phyloP scores from a whole-genome alignment of 805 yeast genomes.

The Ogataea paraovalis region DNA sequence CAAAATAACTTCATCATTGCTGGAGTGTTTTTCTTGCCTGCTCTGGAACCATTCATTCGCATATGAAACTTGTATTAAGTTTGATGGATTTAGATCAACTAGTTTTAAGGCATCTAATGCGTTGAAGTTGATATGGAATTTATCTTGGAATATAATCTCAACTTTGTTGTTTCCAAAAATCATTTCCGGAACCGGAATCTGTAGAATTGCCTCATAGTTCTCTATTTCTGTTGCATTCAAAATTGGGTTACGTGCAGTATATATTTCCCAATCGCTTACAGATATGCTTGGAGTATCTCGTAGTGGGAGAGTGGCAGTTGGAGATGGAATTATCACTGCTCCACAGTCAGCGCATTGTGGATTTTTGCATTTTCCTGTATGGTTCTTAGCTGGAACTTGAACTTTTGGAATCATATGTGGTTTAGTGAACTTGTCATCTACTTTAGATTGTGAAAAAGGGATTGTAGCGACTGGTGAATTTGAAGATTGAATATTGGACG shows the following conservation, averaged over 20 bases:
- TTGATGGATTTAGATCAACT: slow-evolving; percentile 44
- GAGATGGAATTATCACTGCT: slow-evolving; percentile 72
- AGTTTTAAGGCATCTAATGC: slow-evolving; percentile 69
- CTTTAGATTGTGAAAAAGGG: slow-evolving; percentile 1
- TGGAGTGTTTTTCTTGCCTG: slow-evolving; percentile 32
- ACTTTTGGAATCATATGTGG: slow-evolving; percentile 1
- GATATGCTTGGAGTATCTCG: slow-evolving; percentile 66
- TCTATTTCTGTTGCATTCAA: slow-evolving; percentile 73
- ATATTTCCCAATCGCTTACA: slow-evolving; percentile 71
- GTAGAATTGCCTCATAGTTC: slow-evolving; percentile 52
- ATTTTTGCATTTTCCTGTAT: slow-evolving; percentile 17
- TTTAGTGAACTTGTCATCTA: not conserved
- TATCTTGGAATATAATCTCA: slow-evolving; percentile 29
- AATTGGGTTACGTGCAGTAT: slow-evolving; percentile 72
- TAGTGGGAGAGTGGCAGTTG: slow-evolving; percentile 59
- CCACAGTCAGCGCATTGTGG: slow-evolving; percentile 61
- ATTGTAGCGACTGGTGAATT: not conserved
- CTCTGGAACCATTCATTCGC: slow-evolving; percentile 74
- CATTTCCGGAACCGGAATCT: slow-evolving; percentile 94
- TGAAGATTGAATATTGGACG: not conserved
- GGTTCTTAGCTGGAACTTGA: slow-evolving; percentile 20
- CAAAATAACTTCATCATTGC: slow-evolving; percentile 36
- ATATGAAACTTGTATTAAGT: slow-evolving; percentile 69
- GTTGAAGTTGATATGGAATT: slow-evolving; percentile 54
- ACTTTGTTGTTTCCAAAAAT: slow-evolving; percentile 84